These are phyloP conservation scores for Ascoidea tarda DNA, from an alignment of 805 yeast genomes.

Conservation along the genomic window DNA sequence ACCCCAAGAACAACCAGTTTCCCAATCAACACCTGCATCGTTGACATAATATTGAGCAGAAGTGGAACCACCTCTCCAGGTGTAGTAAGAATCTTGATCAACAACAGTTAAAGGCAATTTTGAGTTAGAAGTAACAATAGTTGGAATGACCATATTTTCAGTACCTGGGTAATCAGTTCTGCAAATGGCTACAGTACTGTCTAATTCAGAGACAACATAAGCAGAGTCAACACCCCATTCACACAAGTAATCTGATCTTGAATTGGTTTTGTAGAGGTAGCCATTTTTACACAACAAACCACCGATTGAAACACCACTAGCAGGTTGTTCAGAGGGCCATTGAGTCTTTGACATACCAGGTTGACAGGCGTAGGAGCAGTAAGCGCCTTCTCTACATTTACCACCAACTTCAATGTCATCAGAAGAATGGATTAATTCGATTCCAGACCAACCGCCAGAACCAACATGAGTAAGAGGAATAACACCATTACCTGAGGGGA, in stretches of 20 bases:
- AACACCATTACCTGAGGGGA: constrained; percentile 81
- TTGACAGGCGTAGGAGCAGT: constrained; percentile 96
- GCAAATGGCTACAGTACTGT: constrained; percentile 71
- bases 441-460: constrained; percentile 76
- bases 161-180: constrained; percentile 99
- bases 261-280: constrained; percentile 69
- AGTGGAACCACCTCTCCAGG: constrained; percentile 69
- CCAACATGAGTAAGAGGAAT: constrained; percentile 57
- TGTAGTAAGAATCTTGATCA: constrained; percentile 61
- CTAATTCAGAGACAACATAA: constrained; percentile 38
- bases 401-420: constrained; percentile 46
- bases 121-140: constrained; percentile 59
- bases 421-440: constrained; percentile 30
- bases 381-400: constrained; percentile 72
- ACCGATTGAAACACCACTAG: constrained; percentile 83
- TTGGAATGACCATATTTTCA: constrained; percentile 96
- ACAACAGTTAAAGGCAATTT: constrained; percentile 63
- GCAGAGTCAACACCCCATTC: constrained; percentile 60
- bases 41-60: constrained; percentile 96
- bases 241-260: constrained; percentile 56
- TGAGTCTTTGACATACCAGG: constrained; percentile 98
- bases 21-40: constrained; percentile 83
- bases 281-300: constrained; percentile 82
- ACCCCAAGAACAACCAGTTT: constrained; percentile 96
- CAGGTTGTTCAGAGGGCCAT: constrained; percentile 84